phyloP scores from a whole-genome alignment of 495 filamentous ascomycete genomes.

The Penicillium cosmopolitanum region DNA sequence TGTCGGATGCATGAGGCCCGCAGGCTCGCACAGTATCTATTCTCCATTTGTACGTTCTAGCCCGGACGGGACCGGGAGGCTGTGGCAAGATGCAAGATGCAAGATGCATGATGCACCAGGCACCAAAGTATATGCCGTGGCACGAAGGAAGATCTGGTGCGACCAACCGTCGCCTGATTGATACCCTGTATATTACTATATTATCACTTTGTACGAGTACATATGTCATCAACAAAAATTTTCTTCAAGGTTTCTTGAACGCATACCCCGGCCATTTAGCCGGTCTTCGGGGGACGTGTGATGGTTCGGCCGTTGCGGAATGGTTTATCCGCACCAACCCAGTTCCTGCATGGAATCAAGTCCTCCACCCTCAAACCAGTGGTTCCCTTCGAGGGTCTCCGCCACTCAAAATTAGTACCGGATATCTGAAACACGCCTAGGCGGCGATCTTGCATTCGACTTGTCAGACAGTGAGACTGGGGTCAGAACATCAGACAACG shows the following conservation, averaged over 20 bases:
- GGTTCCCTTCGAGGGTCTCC: constrained; percentile 5
- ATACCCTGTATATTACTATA: not conserved
- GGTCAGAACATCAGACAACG: constrained; percentile 4
- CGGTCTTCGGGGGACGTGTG: not conserved
- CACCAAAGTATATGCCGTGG: not conserved
- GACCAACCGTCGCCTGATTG: not conserved
- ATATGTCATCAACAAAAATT: not conserved
- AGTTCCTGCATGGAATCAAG: not conserved
- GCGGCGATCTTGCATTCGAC: constrained; percentile 2
- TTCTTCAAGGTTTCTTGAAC: not conserved
- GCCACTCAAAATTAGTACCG: constrained; percentile 9
- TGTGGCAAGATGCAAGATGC: constrained; percentile 1
- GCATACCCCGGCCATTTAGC: not conserved
- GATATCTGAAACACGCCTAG: constrained; percentile 12
- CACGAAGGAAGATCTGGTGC: constrained; percentile 7
- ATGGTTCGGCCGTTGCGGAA: not conserved
- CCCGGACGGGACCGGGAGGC: not conserved
- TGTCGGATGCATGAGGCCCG: constrained; percentile 6
- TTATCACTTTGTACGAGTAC: not conserved
- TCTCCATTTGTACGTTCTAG: not conserved
- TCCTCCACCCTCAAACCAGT: constrained; percentile 5
- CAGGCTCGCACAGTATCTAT: constrained; percentile 5
- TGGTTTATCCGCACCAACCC: not conserved
- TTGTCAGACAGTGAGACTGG: constrained; percentile 14
- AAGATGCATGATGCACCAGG: constrained; percentile 5